Conservation (phyloP, 306 rosid species). For the Pyrus pyrifolia region DNA sequence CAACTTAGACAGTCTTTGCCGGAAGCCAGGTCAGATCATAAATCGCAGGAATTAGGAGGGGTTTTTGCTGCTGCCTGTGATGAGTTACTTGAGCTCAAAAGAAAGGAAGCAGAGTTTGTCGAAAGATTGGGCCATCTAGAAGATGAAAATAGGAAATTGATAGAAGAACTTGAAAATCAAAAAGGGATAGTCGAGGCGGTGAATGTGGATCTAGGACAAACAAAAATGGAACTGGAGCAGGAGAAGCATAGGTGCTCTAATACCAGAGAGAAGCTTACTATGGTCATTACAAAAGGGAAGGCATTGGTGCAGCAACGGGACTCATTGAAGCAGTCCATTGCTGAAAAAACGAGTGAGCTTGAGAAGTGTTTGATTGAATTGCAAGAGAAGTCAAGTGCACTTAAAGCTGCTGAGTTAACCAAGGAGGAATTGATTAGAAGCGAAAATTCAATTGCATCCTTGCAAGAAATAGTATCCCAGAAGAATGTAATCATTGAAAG, state of each 20-base stretch:
- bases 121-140: constrained; percentile 49
- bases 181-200: constrained; percentile 36
- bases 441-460: constrained; percentile 52
- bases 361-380: constrained; percentile 55
- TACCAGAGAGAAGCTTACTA: constrained; percentile 83
- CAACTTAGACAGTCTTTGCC: constrained; percentile 49
- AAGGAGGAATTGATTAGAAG: constrained; percentile 51
- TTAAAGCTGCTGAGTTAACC: constrained; percentile 62
- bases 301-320: constrained; percentile 93
- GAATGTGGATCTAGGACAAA: constrained; percentile 49
- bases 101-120: constrained; percentile 48
- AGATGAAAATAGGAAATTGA: constrained; percentile 53
- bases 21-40: constrained; percentile 36
- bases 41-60: constrained; percentile 35
- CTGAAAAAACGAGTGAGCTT: constrained; percentile 59
- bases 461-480: constrained; percentile 51
- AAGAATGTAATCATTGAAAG: constrained; percentile 41
- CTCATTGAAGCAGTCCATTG: constrained; percentile 58
- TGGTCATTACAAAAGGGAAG: constrained; percentile 97
- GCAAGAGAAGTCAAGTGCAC: constrained; percentile 67
- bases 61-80: constrained; percentile 43
- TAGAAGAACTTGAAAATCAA: constrained; percentile 56
- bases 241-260: constrained; percentile 59
- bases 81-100: constrained; percentile 55
- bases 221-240: constrained; percentile 68